These are phyloP conservation scores for Grifola frondosa DNA, from an alignment of 1,284 basidiomycete species.

Conservation along the genomic window DNA sequence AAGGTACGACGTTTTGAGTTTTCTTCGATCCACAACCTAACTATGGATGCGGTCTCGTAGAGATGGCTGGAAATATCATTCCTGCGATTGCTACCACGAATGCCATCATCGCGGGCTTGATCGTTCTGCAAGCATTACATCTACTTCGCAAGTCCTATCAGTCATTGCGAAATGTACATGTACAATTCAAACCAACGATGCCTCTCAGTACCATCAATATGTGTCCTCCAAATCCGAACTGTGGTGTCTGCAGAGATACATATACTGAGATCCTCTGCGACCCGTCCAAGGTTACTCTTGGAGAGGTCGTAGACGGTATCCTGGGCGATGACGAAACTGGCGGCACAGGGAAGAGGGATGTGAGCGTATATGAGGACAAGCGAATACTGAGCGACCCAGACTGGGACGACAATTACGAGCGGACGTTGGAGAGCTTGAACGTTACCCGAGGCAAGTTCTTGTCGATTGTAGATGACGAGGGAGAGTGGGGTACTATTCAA, in stretches of 20 bases:
- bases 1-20: slow-evolving; percentile 55
- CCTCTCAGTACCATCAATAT: slow-evolving; percentile 70
- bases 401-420: slow-evolving; percentile 81
- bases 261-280: slow-evolving; percentile 80
- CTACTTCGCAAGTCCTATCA: slow-evolving; percentile 67
- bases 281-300: slow-evolving; percentile 61
- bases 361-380: slow-evolving; percentile 86
- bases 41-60: slow-evolving; percentile 39
- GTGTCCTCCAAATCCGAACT: slow-evolving; percentile 68
- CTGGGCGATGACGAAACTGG: slow-evolving; percentile 48
- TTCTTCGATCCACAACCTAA: background rate
- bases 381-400: slow-evolving; percentile 85
- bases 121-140: slow-evolving; percentile 90
- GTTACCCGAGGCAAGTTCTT: slow-evolving; percentile 80
- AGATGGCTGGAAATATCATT: slow-evolving; percentile 99
- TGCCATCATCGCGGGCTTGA: slow-evolving; percentile 92
- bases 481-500: slow-evolving; percentile 69
- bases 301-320: slow-evolving; percentile 70
- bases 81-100: slow-evolving; percentile 99
- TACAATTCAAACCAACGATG: slow-evolving; percentile 73
- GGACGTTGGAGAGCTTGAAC: slow-evolving; percentile 71
- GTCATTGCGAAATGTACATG: slow-evolving; percentile 65
- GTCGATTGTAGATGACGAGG: slow-evolving; percentile 86
- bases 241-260: slow-evolving; percentile 85
- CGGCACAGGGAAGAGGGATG: slow-evolving; percentile 49